These are phyloP conservation scores for Heliocybe sulcata DNA, from an alignment of 1,284 basidiomycete species.

Conservation along the genomic window DNA sequence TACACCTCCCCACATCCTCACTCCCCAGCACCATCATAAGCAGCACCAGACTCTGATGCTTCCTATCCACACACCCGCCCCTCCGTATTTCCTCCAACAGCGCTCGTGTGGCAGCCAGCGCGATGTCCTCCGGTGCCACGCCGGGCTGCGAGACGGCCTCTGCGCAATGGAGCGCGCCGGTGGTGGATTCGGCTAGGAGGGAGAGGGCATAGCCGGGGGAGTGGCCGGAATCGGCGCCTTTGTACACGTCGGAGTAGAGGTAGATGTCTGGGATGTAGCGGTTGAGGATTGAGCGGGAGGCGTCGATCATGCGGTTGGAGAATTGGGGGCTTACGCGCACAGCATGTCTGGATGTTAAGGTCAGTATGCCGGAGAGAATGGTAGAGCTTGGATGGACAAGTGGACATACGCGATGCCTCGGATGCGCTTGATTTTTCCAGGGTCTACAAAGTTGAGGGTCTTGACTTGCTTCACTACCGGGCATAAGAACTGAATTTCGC, in stretches of 20 bases:
- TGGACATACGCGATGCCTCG: slow-evolving; percentile 84
- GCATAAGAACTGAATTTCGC: slow-evolving; percentile 90
- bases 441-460: slow-evolving; percentile 86
- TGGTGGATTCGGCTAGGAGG: slow-evolving; percentile 89
- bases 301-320: slow-evolving; percentile 96
- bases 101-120: slow-evolving; percentile 68
- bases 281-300: slow-evolving; percentile 87
- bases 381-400: not conserved
- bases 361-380: not conserved
- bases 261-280: slow-evolving; percentile 98
- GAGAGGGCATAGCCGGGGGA: slow-evolving; percentile 95
- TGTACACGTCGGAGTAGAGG: slow-evolving; percentile 97
- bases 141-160: slow-evolving; percentile 80
- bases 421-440: slow-evolving; percentile 90
- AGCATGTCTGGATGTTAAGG: slow-evolving; percentile 57
- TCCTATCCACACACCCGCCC: slow-evolving; percentile 88
- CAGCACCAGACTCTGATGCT: slow-evolving; percentile 86
- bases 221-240: slow-evolving; percentile 96
- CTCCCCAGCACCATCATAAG: slow-evolving; percentile 93
- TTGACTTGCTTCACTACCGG: slow-evolving; percentile 87
- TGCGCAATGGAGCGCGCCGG: slow-evolving; percentile 81
- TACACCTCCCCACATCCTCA: slow-evolving; percentile 89
- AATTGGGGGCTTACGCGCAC: slow-evolving; percentile 96
- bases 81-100: slow-evolving; percentile 75
- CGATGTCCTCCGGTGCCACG: slow-evolving; percentile 89